Evolutionary conservation across 805 yeast species (phyloP).

Genomic region (Sugiyamaella valdiviana): DNA sequence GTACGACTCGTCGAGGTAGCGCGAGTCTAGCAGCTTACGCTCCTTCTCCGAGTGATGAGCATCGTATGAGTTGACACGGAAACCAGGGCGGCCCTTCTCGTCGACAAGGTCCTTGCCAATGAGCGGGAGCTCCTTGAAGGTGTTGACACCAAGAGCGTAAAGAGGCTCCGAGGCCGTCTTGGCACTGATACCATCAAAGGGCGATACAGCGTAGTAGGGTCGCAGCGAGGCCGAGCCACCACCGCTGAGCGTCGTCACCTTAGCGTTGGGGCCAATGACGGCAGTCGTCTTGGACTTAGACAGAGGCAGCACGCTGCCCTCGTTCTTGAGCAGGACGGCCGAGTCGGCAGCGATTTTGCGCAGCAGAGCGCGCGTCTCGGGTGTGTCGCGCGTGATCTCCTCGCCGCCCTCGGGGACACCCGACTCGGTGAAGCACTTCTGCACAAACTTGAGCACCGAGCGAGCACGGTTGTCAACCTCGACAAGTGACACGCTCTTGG

Average conservation of each 20-base stretch:
- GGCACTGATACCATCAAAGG: slow-evolving; percentile 41
- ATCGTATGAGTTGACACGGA: slow-evolving; percentile 7
- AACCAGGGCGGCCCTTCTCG: slow-evolving; percentile 14
- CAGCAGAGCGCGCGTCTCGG: slow-evolving; percentile 40
- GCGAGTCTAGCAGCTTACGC: slow-evolving; percentile 14
- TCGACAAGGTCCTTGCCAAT: slow-evolving; percentile 23
- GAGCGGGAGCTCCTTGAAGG: slow-evolving; percentile 33
- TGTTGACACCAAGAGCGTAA: slow-evolving; percentile 35
- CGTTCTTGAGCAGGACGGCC: slow-evolving; percentile 53
- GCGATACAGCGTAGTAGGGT: slow-evolving; percentile 44
- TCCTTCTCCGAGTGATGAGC: slow-evolving; percentile 1
- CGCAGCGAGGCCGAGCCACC: slow-evolving; percentile 56
- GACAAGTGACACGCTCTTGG: slow-evolving; percentile 38
- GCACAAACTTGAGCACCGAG: slow-evolving; percentile 42
- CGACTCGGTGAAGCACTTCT: slow-evolving; percentile 35
- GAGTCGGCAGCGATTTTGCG: slow-evolving; percentile 46
- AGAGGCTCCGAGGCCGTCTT: slow-evolving; percentile 26
- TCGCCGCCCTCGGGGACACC: slow-evolving; percentile 40
- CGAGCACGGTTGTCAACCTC: slow-evolving; percentile 45
- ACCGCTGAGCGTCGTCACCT: slow-evolving; percentile 45
- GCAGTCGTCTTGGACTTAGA: slow-evolving; percentile 38
- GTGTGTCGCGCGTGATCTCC: slow-evolving; percentile 40
- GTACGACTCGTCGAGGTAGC: slow-evolving; percentile 7
- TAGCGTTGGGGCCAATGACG: slow-evolving; percentile 58
- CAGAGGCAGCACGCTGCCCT: slow-evolving; percentile 43